phyloP scores from a whole-genome alignment of 305 asterid species.

The Striga hermonthica region DNA sequence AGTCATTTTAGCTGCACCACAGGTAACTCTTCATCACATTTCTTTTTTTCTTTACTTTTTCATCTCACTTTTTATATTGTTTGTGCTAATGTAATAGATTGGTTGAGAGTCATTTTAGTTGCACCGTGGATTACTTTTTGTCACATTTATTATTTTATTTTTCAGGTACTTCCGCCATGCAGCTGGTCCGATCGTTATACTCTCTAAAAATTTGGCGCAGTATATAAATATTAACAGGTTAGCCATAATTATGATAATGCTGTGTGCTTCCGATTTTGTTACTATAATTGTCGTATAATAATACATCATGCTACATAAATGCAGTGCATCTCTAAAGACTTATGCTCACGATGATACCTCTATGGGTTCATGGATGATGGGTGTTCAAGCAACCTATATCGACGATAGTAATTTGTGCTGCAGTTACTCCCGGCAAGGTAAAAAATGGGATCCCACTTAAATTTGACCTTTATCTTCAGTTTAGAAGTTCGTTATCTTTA shows the following conservation, averaged over 20 bases:
- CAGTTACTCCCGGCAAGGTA: slow-evolving; percentile 68
- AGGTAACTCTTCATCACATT: no score
- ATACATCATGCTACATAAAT: slow-evolving; percentile 12
- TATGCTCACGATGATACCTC: slow-evolving; percentile 85
- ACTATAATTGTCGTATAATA: background rate
- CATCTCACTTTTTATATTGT: no score
- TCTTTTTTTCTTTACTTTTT: no score
- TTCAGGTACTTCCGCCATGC: slow-evolving; percentile 97
- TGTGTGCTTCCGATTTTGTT: background rate
- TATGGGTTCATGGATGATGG: slow-evolving; percentile 98
- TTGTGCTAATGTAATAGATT: no score
- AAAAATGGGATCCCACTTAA: background rate
- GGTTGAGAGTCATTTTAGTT: no score
- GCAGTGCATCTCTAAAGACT: slow-evolving; percentile 76
- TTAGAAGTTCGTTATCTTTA: background rate
- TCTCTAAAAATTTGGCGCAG: slow-evolving; percentile 72
- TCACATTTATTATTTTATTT: slow-evolving; percentile 16
- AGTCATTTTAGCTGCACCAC: no score
- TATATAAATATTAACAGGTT: slow-evolving; percentile 83
- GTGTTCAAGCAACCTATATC: slow-evolving; percentile 77
- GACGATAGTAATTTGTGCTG: slow-evolving; percentile 90
- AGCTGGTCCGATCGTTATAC: slow-evolving; percentile 60
- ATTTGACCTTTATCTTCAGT: background rate
- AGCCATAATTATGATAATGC: slow-evolving; percentile 24
- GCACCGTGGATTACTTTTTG: no score